These are phyloP conservation scores for Chaetomium cochliodes DNA, from an alignment of 495 filamentous ascomycete genomes.

Conservation along the genomic window DNA sequence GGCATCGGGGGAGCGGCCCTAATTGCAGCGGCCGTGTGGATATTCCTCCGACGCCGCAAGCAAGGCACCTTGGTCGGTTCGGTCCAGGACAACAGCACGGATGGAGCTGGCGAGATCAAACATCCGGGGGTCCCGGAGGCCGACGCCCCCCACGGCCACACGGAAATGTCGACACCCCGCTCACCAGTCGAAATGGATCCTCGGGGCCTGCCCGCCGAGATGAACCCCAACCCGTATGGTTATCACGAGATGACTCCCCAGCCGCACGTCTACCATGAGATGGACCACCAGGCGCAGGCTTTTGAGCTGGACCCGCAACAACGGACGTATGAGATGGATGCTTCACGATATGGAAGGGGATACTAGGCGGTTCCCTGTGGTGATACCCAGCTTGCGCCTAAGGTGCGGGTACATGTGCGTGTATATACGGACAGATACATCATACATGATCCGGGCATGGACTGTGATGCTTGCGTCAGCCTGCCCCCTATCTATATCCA, in stretches of 20 bases:
- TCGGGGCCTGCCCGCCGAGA: background rate
- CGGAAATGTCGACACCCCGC: background rate
- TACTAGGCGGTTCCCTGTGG: background rate
- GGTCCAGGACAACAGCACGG: slow-evolving; percentile 1
- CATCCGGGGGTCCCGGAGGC: background rate
- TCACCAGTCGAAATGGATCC: background rate
- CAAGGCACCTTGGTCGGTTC: background rate
- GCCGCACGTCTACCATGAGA: background rate
- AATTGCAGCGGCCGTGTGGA: background rate
- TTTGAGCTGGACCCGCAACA: background rate
- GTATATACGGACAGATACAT: too few species aligned
- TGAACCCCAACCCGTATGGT: background rate
- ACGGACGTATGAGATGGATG: background rate
- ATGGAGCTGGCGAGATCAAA: background rate
- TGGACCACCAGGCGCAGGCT: background rate
- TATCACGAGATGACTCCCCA: background rate
- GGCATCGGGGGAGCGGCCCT: background rate
- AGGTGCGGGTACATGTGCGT: too few species aligned
- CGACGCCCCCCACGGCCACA: background rate
- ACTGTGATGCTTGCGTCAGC: too few species aligned
- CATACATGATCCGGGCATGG: too few species aligned
- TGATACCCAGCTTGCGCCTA: background rate
- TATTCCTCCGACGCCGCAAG: background rate
- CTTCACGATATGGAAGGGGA: background rate
- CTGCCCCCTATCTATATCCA: too few species aligned